Evolutionary conservation across 768 basidiomycete genomes (phyloP).

Genomic region (Mycena alexandri): DNA sequence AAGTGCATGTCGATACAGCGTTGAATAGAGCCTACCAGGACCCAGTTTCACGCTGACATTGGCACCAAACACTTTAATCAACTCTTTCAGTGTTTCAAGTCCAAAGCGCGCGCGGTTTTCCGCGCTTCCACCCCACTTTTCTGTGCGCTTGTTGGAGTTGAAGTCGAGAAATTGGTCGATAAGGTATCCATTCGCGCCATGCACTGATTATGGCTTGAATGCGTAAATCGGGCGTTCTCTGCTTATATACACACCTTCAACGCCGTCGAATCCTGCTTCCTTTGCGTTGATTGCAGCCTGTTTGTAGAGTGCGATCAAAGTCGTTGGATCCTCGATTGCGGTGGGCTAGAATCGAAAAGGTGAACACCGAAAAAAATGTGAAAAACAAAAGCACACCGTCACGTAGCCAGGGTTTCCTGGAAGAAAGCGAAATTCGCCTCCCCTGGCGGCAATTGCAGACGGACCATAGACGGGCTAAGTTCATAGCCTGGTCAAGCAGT

Average conservation of each 20-base stretch:
- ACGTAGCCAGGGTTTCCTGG: constrained; percentile 45
- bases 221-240: no score
- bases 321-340: constrained; percentile 46
- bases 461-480: constrained; percentile 58
- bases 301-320: constrained; percentile 46
- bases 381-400: constrained; percentile 12
- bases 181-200: constrained; percentile 46
- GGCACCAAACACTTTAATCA: constrained; percentile 47
- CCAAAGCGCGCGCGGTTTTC: constrained; percentile 56
- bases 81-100: constrained; percentile 47
- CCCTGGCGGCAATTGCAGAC: constrained; percentile 37
- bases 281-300: constrained; percentile 49
- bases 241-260: constrained; percentile 1
- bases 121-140: constrained; percentile 55
- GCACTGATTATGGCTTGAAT: no score
- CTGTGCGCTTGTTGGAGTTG: constrained; percentile 50
- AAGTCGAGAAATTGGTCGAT: constrained; percentile 51
- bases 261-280: constrained; percentile 11
- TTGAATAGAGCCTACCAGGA: constrained; percentile 4
- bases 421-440: constrained; percentile 44
- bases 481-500: background rate
- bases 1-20: no score
- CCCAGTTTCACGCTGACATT: constrained; percentile 47
- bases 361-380: no score
- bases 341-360: constrained; percentile 36